phyloP scores from a whole-genome alignment of 306 rosid genomes.

The Malus asiatica region DNA sequence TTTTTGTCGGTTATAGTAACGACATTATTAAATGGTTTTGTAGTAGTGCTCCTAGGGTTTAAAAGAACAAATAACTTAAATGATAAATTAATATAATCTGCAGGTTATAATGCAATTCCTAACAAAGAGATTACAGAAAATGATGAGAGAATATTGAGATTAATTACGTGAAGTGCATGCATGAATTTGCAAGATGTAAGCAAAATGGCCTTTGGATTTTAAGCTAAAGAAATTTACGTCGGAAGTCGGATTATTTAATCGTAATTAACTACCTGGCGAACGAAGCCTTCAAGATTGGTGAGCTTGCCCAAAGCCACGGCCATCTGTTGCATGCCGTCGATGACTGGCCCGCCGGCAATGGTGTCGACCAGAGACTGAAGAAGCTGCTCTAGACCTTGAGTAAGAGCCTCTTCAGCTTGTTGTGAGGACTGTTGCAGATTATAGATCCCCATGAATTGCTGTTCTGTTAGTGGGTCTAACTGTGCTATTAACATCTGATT shows the following conservation, averaged over 20 bases:
- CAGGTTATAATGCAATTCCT: neutral
- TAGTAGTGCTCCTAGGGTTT: neutral
- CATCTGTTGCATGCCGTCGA: constrained; percentile 81
- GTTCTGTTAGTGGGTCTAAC: constrained; percentile 81
- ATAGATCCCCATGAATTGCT: constrained; percentile 59
- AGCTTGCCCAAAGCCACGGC: constrained; percentile 64
- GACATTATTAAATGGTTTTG: too few species aligned
- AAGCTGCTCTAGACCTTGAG: constrained; percentile 82
- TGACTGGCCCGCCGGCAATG: constrained; percentile 42
- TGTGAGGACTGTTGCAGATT: constrained; percentile 53
- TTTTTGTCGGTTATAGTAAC: too few species aligned
- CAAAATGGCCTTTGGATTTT: neutral
- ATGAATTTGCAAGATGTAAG: neutral
- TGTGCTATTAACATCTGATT: constrained; percentile 63
- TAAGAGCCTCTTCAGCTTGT: constrained; percentile 87
- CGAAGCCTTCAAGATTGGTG: constrained; percentile 72
- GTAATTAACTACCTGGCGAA: constrained; percentile 57
- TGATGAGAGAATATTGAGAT: neutral
- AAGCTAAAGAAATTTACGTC: neutral
- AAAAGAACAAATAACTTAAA: neutral
- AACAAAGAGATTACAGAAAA: neutral
- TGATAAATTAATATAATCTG: too few species aligned
- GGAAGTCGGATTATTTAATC: neutral
- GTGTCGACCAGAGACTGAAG: constrained; percentile 66
- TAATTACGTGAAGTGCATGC: neutral